A percentile compares a stretch with the other conserved stretches of the same genome.
Evolutionary conservation across 2,329 filamentous ascomycete species (phyloP).

Genomic region (Cytospora piceicola): DNA sequence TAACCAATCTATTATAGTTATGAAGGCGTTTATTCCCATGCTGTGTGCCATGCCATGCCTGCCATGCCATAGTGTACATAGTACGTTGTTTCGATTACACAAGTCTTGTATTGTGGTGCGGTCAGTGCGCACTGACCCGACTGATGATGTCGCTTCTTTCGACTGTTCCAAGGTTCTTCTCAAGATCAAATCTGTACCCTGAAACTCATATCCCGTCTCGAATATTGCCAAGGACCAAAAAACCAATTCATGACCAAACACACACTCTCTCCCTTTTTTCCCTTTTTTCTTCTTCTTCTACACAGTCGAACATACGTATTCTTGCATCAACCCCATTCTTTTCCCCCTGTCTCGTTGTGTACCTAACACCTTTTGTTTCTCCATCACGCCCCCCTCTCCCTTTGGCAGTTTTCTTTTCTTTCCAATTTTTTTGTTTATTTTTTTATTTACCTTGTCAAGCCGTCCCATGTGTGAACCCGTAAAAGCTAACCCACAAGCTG

Average conservation of each 20-base stretch:
- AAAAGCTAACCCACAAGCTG: neutral
- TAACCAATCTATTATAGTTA: no score
- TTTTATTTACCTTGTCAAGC: no score
- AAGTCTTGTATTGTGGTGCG: neutral
- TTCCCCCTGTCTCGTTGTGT: no score
- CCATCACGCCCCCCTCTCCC: neutral
- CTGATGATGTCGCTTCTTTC: conserved; percentile 1
- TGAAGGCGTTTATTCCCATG: no score
- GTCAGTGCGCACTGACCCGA: neutral
- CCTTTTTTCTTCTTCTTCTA: no score
- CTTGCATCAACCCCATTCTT: no score
- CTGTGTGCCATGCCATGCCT: neutral
- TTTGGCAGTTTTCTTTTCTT: neutral
- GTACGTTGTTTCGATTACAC: neutral
- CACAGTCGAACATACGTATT: no score
- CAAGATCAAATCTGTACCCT: neutral
- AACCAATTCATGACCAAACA: neutral
- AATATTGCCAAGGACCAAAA: neutral
- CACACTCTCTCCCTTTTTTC: neutral
- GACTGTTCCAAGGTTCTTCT: conserved; percentile 3
- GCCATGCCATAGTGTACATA: neutral
- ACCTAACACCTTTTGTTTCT: no score
- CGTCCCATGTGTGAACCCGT: neutral
- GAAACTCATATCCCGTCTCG: neutral
- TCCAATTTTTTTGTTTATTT: no score